phyloP scores from a whole-genome alignment of 768 basidiomycete species.

The Hypholoma fasciculare region DNA sequence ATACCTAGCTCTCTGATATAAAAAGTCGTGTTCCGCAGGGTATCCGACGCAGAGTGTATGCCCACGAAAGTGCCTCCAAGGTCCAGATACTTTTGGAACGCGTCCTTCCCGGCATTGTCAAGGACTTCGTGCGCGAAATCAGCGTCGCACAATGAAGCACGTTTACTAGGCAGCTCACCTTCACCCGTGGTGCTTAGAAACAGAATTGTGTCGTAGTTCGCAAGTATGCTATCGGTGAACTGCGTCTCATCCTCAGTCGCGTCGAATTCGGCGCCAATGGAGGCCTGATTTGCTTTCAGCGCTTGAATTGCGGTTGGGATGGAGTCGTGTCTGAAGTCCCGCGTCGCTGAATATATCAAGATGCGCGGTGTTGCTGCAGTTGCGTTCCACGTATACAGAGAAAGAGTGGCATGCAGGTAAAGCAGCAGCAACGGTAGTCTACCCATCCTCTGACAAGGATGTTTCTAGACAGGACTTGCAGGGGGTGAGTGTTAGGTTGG shows the following conservation, averaged over 20 bases:
- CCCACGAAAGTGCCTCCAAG: slow-evolving; percentile 71
- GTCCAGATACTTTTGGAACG: slow-evolving; percentile 65
- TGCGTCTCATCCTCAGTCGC: slow-evolving; percentile 59
- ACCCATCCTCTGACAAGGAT: background rate
- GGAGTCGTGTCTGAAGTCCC: slow-evolving; percentile 69
- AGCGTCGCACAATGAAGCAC: background rate
- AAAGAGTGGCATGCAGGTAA: background rate
- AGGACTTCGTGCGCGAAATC: slow-evolving; percentile 47
- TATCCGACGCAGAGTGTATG: slow-evolving; percentile 66
- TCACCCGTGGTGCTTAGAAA: slow-evolving; percentile 73
- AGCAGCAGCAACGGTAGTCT: background rate
- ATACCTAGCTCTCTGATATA: slow-evolving; percentile 59
- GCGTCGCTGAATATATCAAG: slow-evolving; percentile 63
- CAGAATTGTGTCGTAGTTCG: slow-evolving; percentile 61
- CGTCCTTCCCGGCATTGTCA: slow-evolving; percentile 55
- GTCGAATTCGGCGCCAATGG: slow-evolving; percentile 55
- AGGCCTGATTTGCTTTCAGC: slow-evolving; percentile 43
- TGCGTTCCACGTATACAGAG: background rate
- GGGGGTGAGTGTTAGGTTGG: slow-evolving; percentile 1
- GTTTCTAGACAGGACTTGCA: too few species aligned
- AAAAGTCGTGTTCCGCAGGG: slow-evolving; percentile 55
- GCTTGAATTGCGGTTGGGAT: slow-evolving; percentile 70
- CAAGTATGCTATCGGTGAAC: slow-evolving; percentile 58
- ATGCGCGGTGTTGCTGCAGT: slow-evolving; percentile 34
- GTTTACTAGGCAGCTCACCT: slow-evolving; percentile 36